phyloP scores from a whole-genome alignment of 1,284 basidiomycete genomes.

The Coniferiporia weirii region DNA sequence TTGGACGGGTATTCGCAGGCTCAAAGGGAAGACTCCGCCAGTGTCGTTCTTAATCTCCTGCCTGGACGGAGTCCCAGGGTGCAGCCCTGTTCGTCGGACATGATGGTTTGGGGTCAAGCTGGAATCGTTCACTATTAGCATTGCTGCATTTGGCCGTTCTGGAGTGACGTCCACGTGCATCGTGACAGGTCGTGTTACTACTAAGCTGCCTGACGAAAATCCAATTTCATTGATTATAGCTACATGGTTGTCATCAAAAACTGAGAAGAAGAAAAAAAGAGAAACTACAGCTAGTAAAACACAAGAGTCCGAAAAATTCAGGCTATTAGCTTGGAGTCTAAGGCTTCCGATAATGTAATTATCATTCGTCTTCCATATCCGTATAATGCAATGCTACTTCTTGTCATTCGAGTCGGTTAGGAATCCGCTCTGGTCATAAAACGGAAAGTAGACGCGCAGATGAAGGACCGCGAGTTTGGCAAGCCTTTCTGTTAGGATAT shows the following conservation, averaged over 20 bases:
- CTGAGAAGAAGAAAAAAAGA: neutral
- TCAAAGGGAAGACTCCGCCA: neutral
- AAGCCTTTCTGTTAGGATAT: constrained; percentile 60
- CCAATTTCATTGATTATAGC: neutral
- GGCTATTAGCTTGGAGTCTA: neutral
- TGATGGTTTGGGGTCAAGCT: neutral
- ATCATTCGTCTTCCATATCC: neutral
- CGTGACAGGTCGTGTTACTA: neutral
- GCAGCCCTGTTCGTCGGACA: neutral
- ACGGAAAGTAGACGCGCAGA: constrained; percentile 62
- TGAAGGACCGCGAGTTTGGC: constrained; percentile 67
- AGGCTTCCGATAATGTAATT: neutral
- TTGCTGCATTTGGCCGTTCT: neutral
- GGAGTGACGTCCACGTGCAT: neutral
- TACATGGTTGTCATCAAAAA: neutral
- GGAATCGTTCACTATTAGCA: too few relatives aligned
- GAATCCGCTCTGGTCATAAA: constrained; percentile 68
- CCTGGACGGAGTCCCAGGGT: neutral
- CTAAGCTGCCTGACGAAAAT: neutral
- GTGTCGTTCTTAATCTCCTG: neutral
- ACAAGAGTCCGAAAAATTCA: neutral
- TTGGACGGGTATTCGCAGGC: neutral
- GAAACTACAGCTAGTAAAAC: neutral
- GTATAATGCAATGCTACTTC: neutral
- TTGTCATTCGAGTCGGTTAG: constrained; percentile 20